phyloP scores from a whole-genome alignment of 768 basidiomycete genomes.

The Lactarius sp. region DNA sequence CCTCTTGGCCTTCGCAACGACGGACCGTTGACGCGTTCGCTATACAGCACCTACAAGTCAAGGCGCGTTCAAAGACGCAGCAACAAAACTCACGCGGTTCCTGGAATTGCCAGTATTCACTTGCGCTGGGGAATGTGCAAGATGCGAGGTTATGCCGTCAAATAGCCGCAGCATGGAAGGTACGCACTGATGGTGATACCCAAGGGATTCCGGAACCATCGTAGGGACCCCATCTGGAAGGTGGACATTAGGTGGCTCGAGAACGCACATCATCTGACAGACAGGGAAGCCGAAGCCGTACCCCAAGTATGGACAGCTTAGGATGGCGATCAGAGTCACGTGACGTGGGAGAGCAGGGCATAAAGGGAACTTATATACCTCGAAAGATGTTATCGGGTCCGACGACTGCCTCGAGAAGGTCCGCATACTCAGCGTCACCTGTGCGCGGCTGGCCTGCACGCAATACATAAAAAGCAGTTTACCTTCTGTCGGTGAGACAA shows the following conservation, averaged over 20 bases:
- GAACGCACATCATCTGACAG: neutral
- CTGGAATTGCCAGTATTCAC: slow-evolving; percentile 46
- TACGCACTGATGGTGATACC: slow-evolving; percentile 44
- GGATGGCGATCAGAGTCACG: neutral
- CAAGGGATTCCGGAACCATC: slow-evolving; percentile 41
- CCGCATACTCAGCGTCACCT: slow-evolving; percentile 40
- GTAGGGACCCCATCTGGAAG: slow-evolving; percentile 47
- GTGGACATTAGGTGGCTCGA: neutral
- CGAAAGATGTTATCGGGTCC: slow-evolving; percentile 40
- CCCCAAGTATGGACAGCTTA: slow-evolving; percentile 44
- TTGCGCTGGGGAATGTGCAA: slow-evolving; percentile 28
- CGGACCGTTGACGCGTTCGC: slow-evolving; percentile 35
- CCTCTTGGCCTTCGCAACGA: slow-evolving; percentile 42
- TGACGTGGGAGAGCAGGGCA: neutral
- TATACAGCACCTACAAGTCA: slow-evolving; percentile 18
- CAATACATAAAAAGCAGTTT: neutral
- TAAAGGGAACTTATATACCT: slow-evolving; percentile 28
- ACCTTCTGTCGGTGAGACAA: neutral
- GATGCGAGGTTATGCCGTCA: neutral
- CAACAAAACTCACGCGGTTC: slow-evolving; percentile 35
- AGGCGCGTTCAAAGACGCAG: neutral
- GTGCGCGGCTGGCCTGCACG: slow-evolving; percentile 46
- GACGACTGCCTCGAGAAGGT: slow-evolving; percentile 37
- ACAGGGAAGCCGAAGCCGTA: slow-evolving; percentile 18
- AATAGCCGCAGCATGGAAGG: neutral